Percentiles rank a stretch among this genome's conserved stretches.
Evolutionary conservation across 192 early-diverging fungal genomes (phyloP).

Genomic region (Martensiomyces pterosporus): DNA sequence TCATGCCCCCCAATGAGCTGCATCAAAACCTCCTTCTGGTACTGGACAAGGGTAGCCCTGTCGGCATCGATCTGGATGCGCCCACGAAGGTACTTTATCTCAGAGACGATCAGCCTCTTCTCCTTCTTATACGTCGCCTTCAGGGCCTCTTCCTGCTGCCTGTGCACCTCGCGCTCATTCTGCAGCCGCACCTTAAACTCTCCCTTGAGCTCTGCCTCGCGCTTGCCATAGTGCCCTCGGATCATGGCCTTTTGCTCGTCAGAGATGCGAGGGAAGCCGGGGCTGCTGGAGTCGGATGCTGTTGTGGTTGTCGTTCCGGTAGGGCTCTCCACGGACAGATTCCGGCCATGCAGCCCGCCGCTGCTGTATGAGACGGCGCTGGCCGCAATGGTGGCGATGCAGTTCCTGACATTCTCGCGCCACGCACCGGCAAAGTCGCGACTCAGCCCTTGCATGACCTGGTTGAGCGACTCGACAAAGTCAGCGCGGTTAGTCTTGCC

Average conservation of each 20-base stretch:
- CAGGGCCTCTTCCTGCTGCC: neutral
- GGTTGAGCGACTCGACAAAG: conserved; percentile 17
- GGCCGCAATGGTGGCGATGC: conserved; percentile 11
- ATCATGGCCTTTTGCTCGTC: conserved; percentile 30
- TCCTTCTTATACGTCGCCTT: conserved; percentile 3
- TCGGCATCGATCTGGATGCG: conserved; percentile 17
- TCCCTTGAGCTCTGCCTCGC: conserved; percentile 5
- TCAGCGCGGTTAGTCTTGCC: conserved; percentile 7
- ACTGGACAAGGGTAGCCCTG: conserved; percentile 10
- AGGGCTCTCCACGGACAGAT: no score
- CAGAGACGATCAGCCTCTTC: conserved; percentile 4
- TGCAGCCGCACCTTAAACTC: neutral
- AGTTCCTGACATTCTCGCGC: conserved; percentile 26
- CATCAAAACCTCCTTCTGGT: conserved; percentile 22
- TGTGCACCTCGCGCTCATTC: neutral
- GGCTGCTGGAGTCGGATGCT: no score
- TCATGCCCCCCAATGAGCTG: conserved; percentile 29
- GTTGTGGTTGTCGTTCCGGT: no score
- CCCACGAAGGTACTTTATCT: conserved; percentile 24
- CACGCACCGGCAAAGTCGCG: conserved; percentile 13
- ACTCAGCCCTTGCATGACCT: conserved; percentile 16
- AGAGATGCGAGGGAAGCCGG: conserved; percentile 17
- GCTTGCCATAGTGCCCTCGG: conserved; percentile 10
- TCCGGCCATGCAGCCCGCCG: no score
- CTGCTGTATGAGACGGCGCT: no score